Evolutionary conservation across 352 stramenopile species (phyloP), one percentile per base, ranked within the genome.

Genomic region (Phytophthora sp.): DNA sequence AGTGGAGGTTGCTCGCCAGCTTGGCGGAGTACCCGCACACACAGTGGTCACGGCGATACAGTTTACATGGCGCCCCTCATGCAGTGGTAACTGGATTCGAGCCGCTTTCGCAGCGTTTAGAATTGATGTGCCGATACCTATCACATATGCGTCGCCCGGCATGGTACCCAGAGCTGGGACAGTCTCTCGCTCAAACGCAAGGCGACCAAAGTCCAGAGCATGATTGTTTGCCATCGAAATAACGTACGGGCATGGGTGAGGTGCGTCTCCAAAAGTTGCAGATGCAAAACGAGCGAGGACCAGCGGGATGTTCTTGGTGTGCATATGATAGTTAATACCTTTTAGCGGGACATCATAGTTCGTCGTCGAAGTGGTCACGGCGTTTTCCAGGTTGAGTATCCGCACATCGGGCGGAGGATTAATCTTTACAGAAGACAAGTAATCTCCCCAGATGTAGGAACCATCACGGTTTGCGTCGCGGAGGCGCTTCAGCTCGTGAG

Each of bases 161-260:
- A 76, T 27, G 8, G 30, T 69, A 6, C n/a, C 41, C 8, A 69
- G 56, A n/a, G 39, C 62, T 30, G 61, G 45, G 10, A 82, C 43
- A 6, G 64, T 77, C 42, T 83, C 76, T 13, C 52, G 20, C 11
- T 78, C 66, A 31, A 85, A 78, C 7, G 72, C 76, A n/a, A 45
- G 49, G 12, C 66, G 68, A 17, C 73, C 70, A 28, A 74, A 79
- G 43, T 82, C 71, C 50, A 86, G 56, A 0, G 62, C 45, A 41
- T 82, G 63, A 45, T 86, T 83, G 48, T 86, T 86, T 9, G 76
- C 70, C 38, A 86, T 65, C 8, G 73, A 75, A n/a, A 82, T 34
- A 10, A 78, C 50, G 43, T 79, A 73, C 13, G 70, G 66, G 35
- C 61, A 69, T 13, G 58, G n/a, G 30, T 43, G n/a, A 12, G 5